Conservation (phyloP, 495 filamentous ascomycete genomes). For the Annulohypoxylon bovei region DNA sequence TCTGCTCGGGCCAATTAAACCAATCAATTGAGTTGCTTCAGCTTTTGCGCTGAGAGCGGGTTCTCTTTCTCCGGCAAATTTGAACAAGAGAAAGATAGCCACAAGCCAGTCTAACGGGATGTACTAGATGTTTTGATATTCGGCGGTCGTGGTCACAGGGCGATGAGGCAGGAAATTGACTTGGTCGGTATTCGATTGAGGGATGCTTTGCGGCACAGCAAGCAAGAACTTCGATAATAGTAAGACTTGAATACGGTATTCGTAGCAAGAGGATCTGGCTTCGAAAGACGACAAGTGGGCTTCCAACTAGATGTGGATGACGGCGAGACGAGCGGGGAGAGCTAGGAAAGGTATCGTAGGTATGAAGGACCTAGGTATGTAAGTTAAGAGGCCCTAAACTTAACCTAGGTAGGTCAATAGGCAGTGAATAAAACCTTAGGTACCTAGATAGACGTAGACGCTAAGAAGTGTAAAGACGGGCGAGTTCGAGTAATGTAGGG, state of each 20-base stretch:
- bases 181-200: conserved; percentile 20
- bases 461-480: not conserved
- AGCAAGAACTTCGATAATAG: conserved; percentile 10
- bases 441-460: not conserved
- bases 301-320: conserved; percentile 33
- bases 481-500: conserved; percentile 35
- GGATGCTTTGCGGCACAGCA: conserved; percentile 12
- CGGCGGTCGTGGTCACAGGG: conserved; percentile 13
- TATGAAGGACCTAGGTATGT: not conserved
- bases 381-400: conserved; percentile 14
- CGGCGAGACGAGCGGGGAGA: conserved; percentile 35
- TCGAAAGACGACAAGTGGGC: not conserved
- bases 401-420: conserved; percentile 13
- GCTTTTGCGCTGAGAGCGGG: conserved; percentile 14
- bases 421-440: conserved; percentile 3
- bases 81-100: conserved; percentile 20
- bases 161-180: not conserved
- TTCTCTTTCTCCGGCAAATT: conserved; percentile 33
- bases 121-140: conserved; percentile 24
- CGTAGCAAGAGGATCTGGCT: conserved; percentile 18
- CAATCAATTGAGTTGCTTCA: conserved; percentile 31
- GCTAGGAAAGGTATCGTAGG: conserved; percentile 1
- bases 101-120: conserved; percentile 8
- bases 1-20: not conserved
- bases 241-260: conserved; percentile 27